Percentiles rank a stretch among this genome's conserved stretches.
These are phyloP conservation scores for Chrysopogon serrulatus DNA, from an alignment of 176 grass and related monocot species.

Conservation along the genomic window DNA sequence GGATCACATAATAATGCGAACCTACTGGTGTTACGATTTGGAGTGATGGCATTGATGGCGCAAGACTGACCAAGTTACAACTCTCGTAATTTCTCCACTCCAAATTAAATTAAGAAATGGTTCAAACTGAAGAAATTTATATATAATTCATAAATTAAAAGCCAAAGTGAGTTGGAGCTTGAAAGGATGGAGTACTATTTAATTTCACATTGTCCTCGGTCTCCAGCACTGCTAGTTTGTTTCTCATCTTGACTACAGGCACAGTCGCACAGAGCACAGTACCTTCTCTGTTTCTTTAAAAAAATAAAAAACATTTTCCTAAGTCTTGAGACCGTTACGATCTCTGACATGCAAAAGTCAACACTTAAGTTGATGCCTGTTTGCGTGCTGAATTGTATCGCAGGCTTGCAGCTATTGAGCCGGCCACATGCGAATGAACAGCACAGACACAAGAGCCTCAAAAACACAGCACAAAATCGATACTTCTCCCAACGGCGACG, in stretches of 20 bases:
- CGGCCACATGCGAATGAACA: not conserved
- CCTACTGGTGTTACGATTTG: not conserved
- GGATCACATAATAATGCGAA: not conserved
- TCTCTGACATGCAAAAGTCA: not conserved
- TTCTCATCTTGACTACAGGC: not conserved
- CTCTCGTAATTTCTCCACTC: too few relatives aligned
- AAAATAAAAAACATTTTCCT: not conserved
- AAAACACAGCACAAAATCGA: not conserved
- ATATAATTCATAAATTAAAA: too few relatives aligned
- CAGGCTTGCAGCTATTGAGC: not conserved
- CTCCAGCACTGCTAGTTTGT: not conserved
- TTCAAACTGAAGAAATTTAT: too few relatives aligned
- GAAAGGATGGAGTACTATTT: too few relatives aligned
- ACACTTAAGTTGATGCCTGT: not conserved
- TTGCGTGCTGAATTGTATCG: not conserved
- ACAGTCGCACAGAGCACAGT: not conserved
- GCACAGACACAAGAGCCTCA: not conserved
- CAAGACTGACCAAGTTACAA: not conserved
- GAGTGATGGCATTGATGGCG: not conserved
- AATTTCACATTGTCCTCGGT: not conserved
- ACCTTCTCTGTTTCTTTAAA: not conserved
- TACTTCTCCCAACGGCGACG: not conserved
- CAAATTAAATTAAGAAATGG: too few relatives aligned
- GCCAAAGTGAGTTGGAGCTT: too few relatives aligned
- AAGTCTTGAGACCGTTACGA: not conserved